A percentile compares a stretch with the other conserved stretches of the same genome.
phyloP scores from a whole-genome alignment of 2,329 filamentous ascomycete genomes.

The Lasiodiplodia gonubiensis region DNA sequence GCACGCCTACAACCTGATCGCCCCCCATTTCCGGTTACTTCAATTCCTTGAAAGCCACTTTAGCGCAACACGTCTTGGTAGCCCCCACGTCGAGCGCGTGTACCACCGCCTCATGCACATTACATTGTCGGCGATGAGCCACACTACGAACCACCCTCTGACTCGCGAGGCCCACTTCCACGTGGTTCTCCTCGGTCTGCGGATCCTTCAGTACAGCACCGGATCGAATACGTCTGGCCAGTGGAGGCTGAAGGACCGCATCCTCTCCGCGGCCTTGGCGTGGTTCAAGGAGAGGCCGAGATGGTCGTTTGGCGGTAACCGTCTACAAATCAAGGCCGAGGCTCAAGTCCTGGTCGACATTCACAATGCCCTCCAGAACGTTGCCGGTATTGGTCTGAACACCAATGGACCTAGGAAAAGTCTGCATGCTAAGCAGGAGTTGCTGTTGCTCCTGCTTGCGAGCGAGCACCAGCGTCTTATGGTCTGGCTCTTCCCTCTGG shows the following conservation, averaged over 20 bases:
- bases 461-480: constrained; percentile 82
- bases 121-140: constrained; percentile 76
- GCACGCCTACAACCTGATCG: constrained; percentile 78
- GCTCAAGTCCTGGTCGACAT: constrained; percentile 81
- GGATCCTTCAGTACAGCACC: constrained; percentile 75
- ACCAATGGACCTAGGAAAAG: constrained; percentile 63
- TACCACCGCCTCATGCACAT: constrained; percentile 81
- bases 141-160: constrained; percentile 78
- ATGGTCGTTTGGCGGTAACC: constrained; percentile 96
- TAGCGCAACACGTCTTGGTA: constrained; percentile 87
- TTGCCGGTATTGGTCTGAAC: constrained; percentile 63
- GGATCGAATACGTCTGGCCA: constrained; percentile 67
- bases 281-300: constrained; percentile 73
- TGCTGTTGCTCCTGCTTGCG: constrained; percentile 80
- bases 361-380: constrained; percentile 66
- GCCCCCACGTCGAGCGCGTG: constrained; percentile 77
- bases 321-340: constrained; percentile 92
- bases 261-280: constrained; percentile 80
- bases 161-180: constrained; percentile 92
- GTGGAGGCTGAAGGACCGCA: constrained; percentile 86
- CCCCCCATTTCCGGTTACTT: constrained; percentile 82
- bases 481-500: constrained; percentile 88
- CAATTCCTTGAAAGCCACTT: constrained; percentile 95
- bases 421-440: constrained; percentile 77
- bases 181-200: constrained; percentile 80